Evolutionary conservation across 2,329 filamentous ascomycete species (phyloP).

Genomic region (Sarocladium brachiariae): DNA sequence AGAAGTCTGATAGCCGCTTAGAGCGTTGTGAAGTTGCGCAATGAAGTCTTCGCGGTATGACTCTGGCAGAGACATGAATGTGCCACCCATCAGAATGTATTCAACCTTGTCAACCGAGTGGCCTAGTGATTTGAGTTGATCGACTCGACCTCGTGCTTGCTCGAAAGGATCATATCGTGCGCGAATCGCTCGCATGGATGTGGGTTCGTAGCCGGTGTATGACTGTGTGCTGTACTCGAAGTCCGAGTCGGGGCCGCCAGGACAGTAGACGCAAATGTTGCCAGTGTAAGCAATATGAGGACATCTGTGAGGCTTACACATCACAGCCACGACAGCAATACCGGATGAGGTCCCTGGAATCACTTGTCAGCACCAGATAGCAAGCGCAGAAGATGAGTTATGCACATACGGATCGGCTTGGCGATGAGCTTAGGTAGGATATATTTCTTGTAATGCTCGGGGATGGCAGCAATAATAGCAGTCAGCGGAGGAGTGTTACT

Average conservation of each 20-base stretch:
- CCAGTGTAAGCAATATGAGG: slow-evolving; percentile 98
- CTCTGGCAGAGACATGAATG: slow-evolving; percentile 92
- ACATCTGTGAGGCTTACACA: slow-evolving; percentile 98
- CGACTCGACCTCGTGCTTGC: slow-evolving; percentile 89
- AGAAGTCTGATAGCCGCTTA: slow-evolving; percentile 90
- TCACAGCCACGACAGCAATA: slow-evolving; percentile 96
- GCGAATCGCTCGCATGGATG: slow-evolving; percentile 95
- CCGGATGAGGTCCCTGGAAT: slow-evolving; percentile 79
- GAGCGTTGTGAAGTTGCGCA: slow-evolving; percentile 88
- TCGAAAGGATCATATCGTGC: slow-evolving; percentile 97
- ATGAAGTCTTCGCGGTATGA: slow-evolving; percentile 92
- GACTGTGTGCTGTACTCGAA: slow-evolving; percentile 99
- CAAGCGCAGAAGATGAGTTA: too few species aligned
- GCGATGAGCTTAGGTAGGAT: slow-evolving; percentile 94
- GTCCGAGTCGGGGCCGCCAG: slow-evolving; percentile 93
- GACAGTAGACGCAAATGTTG: slow-evolving; percentile 98
- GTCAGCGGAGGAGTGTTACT: slow-evolving; percentile 85
- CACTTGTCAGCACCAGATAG: neutral
- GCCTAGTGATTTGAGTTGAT: slow-evolving; percentile 90
- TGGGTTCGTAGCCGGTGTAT: slow-evolving; percentile 97
- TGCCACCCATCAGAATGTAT: slow-evolving; percentile 99
- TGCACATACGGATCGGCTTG: slow-evolving; percentile 72
- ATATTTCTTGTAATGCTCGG: slow-evolving; percentile 99
- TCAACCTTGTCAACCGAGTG: slow-evolving; percentile 99
- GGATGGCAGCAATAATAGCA: slow-evolving; percentile 94